Percentiles rank a stretch among this genome's conserved stretches.
These are phyloP conservation scores for Coemansia guatemalensis DNA, from an alignment of 192 early-diverging fungal species.

Conservation along the genomic window DNA sequence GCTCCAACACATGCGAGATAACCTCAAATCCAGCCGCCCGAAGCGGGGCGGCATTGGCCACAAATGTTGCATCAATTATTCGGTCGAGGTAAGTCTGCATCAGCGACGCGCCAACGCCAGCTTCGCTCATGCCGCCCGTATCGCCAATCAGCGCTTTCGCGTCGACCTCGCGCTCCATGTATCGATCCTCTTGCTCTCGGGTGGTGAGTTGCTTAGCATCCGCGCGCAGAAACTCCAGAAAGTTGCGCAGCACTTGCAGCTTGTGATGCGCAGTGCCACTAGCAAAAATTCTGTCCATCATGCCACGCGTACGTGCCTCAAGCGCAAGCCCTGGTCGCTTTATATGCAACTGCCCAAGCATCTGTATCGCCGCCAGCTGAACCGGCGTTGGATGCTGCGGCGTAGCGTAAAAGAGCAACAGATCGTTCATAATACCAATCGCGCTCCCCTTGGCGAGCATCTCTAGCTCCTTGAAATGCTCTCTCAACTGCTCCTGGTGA, in stretches of 20 bases:
- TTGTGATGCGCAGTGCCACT: conserved; percentile 53
- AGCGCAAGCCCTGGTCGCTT: conserved; percentile 69
- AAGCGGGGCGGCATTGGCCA: conserved; percentile 54
- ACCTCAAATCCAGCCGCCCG: conserved; percentile 76
- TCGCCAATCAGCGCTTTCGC: conserved; percentile 78
- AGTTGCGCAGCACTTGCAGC: conserved; percentile 68
- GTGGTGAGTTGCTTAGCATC: conserved; percentile 61
- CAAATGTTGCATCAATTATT: conserved; percentile 74
- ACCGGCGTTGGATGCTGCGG: conserved; percentile 32
- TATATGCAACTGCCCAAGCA: conserved; percentile 71
- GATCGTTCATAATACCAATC: conserved; percentile 35
- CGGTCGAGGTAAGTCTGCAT: conserved; percentile 85
- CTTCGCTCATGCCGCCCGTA: conserved; percentile 77
- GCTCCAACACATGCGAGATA: conserved; percentile 77
- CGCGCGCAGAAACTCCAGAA: conserved; percentile 65
- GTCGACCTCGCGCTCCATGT: conserved; percentile 57
- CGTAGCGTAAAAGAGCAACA: conserved; percentile 50
- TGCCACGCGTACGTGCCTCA: conserved; percentile 44
- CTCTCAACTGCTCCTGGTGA: conserved; percentile 35
- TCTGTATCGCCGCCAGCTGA: conserved; percentile 59
- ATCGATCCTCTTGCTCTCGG: conserved; percentile 47
- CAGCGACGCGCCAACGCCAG: conserved; percentile 82
- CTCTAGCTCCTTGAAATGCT: conserved; percentile 44
- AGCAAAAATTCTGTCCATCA: conserved; percentile 72
- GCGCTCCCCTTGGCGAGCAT: conserved; percentile 26